These are phyloP conservation scores for Solanum hybrid DNA, from an alignment of 305 asterid genomes.

Conservation along the genomic window DNA sequence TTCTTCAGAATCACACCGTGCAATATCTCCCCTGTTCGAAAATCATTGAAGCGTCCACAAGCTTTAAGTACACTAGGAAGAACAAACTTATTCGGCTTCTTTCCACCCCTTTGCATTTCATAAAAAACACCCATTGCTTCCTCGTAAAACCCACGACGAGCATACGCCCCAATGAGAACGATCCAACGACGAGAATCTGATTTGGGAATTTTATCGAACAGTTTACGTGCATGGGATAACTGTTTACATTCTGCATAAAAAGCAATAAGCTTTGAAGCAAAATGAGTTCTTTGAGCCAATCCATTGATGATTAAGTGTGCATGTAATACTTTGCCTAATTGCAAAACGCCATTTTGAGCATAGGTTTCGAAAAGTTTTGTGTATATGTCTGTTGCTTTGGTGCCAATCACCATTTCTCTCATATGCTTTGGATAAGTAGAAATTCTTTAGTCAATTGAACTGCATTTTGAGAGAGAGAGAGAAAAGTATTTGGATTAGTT, in stretches of 20 bases:
- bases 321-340: conserved; percentile 37
- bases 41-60: conserved; percentile 40
- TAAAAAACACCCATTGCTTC: conserved; percentile 34
- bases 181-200: conserved; percentile 41
- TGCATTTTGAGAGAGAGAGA: not conserved
- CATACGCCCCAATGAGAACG: conserved; percentile 39
- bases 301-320: conserved; percentile 49
- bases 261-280: conserved; percentile 38
- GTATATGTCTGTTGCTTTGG: conserved; percentile 15
- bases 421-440: not conserved
- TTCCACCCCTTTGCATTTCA: conserved; percentile 32
- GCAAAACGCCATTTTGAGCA: conserved; percentile 21
- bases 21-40: conserved; percentile 25
- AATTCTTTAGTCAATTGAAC: not conserved
- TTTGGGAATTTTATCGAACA: conserved; percentile 59
- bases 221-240: conserved; percentile 28
- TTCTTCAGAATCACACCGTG: conserved; percentile 35
- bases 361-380: conserved; percentile 26
- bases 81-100: conserved; percentile 26
- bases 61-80: conserved; percentile 60
- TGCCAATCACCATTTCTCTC: not conserved
- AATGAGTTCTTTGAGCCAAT: conserved; percentile 18
- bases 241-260: conserved; percentile 33
- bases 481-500: not conserved
- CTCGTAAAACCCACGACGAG: conserved; percentile 34